Base-by-base conservation (phyloP, 768 basidiomycete genomes). In the Cubamyces sp. region DNA sequence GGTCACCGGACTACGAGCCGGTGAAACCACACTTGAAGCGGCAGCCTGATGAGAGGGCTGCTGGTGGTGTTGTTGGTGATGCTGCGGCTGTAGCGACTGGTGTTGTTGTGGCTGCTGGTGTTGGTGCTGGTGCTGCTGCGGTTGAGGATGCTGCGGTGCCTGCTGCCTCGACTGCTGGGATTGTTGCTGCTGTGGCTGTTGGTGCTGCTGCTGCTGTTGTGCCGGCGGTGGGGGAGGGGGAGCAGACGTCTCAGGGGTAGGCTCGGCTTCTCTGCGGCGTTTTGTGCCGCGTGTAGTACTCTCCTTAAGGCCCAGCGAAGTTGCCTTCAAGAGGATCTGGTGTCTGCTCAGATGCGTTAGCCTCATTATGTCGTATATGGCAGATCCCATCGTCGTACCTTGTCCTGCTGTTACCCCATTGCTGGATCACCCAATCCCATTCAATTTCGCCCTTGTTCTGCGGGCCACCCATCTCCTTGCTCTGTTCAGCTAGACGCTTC, bases 271-370 rank as follows among this genome's bases (percentile, higher is more conserved):
- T 45, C 84, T 81, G 45, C 83, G 80, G 46, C 89, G 82, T 68
- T 90, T 90, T 30, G 79, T 77, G 6, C 82, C 86, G 45, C 87
- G 74, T 0, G 81, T 81, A 18, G 89, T 85, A 64, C 87, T 90
- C 66, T 89, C 88, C 73, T 92, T 92, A 50, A 94, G 77, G 11
- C 89, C 88, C 18, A 94, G 73, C n/a, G 81, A 77, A 1, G 88
- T 93, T 1, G 91, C 92, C 74, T 91, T 92, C 62, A 92, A 84
- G 37, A 92, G 76, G 57, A 93, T 92, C 71, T 94, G 91, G 67
- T 92, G 90, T 69, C 91, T 93, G 59, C 7, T 61, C 48, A 37
- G 43, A 16, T 26, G 23, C 30, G 42, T 45, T 15, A 60, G 57
- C 47, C 43, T 43, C 21, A 12, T 3, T 49, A 11, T 47, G 19